A percentile compares a stretch with the other conserved stretches of the same genome.
Evolutionary conservation across 1,284 basidiomycete species (phyloP).

Genomic region (Pseudozyma sp.): DNA sequence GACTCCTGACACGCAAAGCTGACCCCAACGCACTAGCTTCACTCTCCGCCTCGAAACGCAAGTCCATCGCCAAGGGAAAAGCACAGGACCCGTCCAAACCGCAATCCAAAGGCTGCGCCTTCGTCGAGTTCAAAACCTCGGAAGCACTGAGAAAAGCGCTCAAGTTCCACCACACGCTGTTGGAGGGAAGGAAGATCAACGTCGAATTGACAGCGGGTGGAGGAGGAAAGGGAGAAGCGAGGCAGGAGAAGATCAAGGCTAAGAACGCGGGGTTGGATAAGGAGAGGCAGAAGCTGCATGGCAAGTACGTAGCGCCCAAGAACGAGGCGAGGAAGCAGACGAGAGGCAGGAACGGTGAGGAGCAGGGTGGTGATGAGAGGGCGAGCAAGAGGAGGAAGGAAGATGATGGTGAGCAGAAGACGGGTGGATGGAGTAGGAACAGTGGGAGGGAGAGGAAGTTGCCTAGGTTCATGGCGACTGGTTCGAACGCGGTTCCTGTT

Average conservation of each 20-base stretch:
- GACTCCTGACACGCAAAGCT: constrained; percentile 62
- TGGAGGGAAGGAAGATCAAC: constrained; percentile 66
- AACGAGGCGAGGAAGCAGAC: constrained; percentile 54
- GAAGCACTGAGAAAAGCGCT: constrained; percentile 62
- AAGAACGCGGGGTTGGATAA: constrained; percentile 65
- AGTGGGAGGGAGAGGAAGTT: constrained; percentile 25
- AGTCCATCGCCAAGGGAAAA: constrained; percentile 67
- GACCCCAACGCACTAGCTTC: constrained; percentile 48
- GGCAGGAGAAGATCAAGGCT: constrained; percentile 63
- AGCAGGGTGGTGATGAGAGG: constrained; percentile 4
- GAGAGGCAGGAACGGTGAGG: constrained; percentile 13
- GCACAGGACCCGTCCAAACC: constrained; percentile 58
- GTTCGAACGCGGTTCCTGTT: constrained; percentile 49
- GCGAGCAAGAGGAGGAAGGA: constrained; percentile 16
- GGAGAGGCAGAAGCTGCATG: constrained; percentile 62
- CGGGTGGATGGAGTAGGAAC: constrained; percentile 31
- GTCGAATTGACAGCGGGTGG: constrained; percentile 68
- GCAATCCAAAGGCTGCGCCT: constrained; percentile 64
- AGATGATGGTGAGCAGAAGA: constrained; percentile 9
- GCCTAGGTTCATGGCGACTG: constrained; percentile 54
- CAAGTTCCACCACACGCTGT: constrained; percentile 65
- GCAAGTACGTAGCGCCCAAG: constrained; percentile 64
- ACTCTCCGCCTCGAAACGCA: constrained; percentile 63
- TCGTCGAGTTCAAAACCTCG: constrained; percentile 61
- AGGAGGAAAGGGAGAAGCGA: constrained; percentile 58